Evolutionary conservation across 352 stramenopile species (phyloP).

Genomic region (Globisporangium barbulae): DNA sequence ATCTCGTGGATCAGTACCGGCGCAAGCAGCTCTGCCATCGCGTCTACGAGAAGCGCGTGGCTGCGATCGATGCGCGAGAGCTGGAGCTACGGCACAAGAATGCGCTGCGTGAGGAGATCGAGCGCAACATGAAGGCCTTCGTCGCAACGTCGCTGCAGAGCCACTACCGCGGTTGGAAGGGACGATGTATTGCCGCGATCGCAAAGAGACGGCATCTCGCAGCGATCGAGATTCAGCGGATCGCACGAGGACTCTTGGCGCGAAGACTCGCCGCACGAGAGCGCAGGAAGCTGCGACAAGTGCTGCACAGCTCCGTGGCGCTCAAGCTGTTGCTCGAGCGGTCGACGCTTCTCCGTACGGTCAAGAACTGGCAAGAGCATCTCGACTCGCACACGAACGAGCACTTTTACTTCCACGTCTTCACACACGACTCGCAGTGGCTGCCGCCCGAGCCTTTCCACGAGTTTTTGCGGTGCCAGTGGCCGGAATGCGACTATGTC

Average conservation of each 20-base stretch:
- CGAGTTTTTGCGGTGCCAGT: constrained; percentile 63
- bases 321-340: constrained; percentile 67
- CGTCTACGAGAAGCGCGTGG: constrained; percentile 55
- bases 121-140: constrained; percentile 69
- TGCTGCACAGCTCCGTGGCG: constrained; percentile 62
- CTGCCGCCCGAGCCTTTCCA: constrained; percentile 55
- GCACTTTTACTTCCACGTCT: constrained; percentile 85
- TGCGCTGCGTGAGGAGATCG: constrained; percentile 66
- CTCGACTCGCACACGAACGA: constrained; percentile 80
- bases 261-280: constrained; percentile 40
- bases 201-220: constrained; percentile 38
- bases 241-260: constrained; percentile 56
- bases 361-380: constrained; percentile 76
- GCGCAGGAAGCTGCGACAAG: constrained; percentile 44
- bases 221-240: constrained; percentile 50
- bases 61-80: constrained; percentile 39
- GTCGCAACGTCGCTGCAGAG: constrained; percentile 70
- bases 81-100: constrained; percentile 50
- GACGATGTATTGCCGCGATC: constrained; percentile 30
- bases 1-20: constrained; percentile 44
- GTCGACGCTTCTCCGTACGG: constrained; percentile 53
- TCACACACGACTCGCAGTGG: constrained; percentile 80
- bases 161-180: constrained; percentile 59
- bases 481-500: constrained; percentile 51
- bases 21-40: constrained; percentile 45